Evolutionary conservation across 441 rosid species (phyloP).

Genomic region (Populus hybrid): DNA sequence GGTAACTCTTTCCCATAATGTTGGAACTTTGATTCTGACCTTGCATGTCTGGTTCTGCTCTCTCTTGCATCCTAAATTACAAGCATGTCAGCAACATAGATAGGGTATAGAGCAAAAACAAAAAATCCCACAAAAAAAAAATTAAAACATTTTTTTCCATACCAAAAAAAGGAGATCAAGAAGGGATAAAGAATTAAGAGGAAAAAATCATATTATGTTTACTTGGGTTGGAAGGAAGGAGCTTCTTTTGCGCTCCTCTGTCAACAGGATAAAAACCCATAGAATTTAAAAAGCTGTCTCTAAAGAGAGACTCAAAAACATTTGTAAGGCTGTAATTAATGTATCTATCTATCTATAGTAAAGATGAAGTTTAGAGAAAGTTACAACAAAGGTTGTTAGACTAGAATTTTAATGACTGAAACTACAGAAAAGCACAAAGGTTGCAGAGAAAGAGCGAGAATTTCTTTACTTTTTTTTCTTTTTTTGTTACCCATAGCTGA

Average conservation of each 20-base stretch:
- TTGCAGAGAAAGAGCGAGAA: too few species aligned
- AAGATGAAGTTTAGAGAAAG: not conserved
- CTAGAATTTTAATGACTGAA: too few species aligned
- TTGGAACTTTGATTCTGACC: conserved; percentile 20
- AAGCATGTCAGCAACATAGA: conserved; percentile 20
- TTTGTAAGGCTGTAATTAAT: not conserved
- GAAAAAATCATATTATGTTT: not conserved
- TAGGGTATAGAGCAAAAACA: not conserved
- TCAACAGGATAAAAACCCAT: conserved; percentile 29
- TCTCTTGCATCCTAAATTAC: conserved; percentile 21
- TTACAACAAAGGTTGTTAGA: too few species aligned
- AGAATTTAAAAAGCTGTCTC: not conserved
- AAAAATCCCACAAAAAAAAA: conserved; percentile 9
- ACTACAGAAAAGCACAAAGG: too few species aligned
- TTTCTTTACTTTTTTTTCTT: too few species aligned
- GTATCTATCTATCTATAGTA: not conserved
- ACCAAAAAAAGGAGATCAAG: not conserved
- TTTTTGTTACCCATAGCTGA: too few species aligned
- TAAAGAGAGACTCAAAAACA: not conserved
- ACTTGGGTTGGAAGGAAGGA: conserved; percentile 37
- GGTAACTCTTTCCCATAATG: conserved; percentile 6
- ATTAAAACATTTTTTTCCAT: not conserved
- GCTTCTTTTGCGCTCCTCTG: conserved; percentile 28
- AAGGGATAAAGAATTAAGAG: not conserved
- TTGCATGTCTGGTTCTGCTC: conserved; percentile 22